These are phyloP conservation scores for Alnus rubra DNA, from an alignment of 306 rosid genomes.

Conservation along the genomic window DNA sequence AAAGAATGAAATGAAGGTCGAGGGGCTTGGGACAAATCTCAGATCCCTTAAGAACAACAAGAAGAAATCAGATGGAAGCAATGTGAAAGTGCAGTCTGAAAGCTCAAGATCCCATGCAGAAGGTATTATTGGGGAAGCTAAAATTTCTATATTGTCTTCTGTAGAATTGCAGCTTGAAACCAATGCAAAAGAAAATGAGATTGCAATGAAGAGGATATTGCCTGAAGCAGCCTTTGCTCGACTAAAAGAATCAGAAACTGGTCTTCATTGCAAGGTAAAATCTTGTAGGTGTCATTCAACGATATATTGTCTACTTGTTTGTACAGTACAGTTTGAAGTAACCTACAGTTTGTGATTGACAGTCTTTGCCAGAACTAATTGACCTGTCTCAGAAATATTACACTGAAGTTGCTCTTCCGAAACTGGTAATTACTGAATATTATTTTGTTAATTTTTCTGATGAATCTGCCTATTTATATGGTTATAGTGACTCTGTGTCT, in stretches of 20 bases:
- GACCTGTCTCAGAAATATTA: conserved; percentile 79
- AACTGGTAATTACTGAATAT: conserved; percentile 69
- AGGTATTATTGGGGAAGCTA: conserved; percentile 50
- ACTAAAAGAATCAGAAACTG: conserved; percentile 86
- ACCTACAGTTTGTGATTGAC: conserved; percentile 40
- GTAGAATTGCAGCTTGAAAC: conserved; percentile 51
- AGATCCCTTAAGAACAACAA: conserved; percentile 76
- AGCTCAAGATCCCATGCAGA: conserved; percentile 41
- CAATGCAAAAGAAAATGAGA: conserved; percentile 73
- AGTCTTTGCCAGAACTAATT: conserved; percentile 83
- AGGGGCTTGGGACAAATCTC: conserved; percentile 95
- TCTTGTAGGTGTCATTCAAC: conserved; percentile 28
- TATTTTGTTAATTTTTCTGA: conserved; percentile 34
- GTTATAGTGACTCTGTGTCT: conserved; percentile 37
- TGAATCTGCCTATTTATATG: conserved; percentile 21
- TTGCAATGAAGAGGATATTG: conserved; percentile 58
- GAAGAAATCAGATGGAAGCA: conserved; percentile 64
- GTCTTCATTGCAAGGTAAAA: conserved; percentile 90
- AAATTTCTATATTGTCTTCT: conserved; percentile 44
- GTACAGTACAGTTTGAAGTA: conserved; percentile 28
- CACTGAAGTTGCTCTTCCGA: conserved; percentile 94
- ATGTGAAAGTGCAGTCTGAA: conserved; percentile 47
- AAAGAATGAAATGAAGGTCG: conserved; percentile 88
- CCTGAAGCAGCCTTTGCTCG: conserved; percentile 78
- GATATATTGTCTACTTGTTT: conserved; percentile 18